Evolutionary conservation across 2,329 filamentous ascomycete species (phyloP).

Genomic region (Diaporthe sp.): DNA sequence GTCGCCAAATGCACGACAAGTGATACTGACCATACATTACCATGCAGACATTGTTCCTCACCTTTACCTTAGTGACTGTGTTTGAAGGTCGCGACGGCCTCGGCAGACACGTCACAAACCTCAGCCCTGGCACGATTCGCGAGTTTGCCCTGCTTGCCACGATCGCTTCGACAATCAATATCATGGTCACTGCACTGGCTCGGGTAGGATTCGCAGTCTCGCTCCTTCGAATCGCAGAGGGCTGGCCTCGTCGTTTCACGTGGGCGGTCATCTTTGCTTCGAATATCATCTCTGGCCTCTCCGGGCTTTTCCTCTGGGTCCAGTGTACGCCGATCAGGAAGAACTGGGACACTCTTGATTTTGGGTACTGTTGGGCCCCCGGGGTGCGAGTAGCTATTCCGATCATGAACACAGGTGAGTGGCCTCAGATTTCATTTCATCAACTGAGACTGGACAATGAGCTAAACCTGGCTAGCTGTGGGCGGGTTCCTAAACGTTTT

Average conservation of each 20-base stretch:
- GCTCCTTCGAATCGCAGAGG: slow-evolving; percentile 10
- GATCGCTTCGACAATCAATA: background rate
- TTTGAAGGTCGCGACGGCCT: background rate
- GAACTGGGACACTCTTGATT: background rate
- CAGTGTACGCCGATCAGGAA: slow-evolving; percentile 31
- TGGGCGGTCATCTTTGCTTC: slow-evolving; percentile 21
- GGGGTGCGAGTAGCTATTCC: slow-evolving; percentile 9
- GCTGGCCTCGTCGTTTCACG: slow-evolving; percentile 8
- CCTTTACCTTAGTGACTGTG: background rate
- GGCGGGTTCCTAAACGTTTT: slow-evolving; percentile 11
- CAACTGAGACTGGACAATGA: background rate
- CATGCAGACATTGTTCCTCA: slow-evolving; percentile 5
- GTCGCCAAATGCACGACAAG: background rate
- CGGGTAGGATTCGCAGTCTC: slow-evolving; percentile 28
- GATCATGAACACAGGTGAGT: slow-evolving; percentile 29
- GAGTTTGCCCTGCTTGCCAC: background rate
- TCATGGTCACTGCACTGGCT: slow-evolving; percentile 7
- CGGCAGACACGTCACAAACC: slow-evolving; percentile 24
- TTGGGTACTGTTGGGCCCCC: slow-evolving; percentile 19
- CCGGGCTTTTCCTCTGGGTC: slow-evolving; percentile 22
- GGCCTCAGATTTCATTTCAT: background rate
- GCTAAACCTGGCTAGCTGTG: slow-evolving; percentile 7
- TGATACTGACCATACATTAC: background rate
- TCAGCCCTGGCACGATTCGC: background rate
- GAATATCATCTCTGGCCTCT: slow-evolving; percentile 23